Base-by-base conservation (phyloP, 768 basidiomycete species). In the Hortiboletus flavorubellus region DNA sequence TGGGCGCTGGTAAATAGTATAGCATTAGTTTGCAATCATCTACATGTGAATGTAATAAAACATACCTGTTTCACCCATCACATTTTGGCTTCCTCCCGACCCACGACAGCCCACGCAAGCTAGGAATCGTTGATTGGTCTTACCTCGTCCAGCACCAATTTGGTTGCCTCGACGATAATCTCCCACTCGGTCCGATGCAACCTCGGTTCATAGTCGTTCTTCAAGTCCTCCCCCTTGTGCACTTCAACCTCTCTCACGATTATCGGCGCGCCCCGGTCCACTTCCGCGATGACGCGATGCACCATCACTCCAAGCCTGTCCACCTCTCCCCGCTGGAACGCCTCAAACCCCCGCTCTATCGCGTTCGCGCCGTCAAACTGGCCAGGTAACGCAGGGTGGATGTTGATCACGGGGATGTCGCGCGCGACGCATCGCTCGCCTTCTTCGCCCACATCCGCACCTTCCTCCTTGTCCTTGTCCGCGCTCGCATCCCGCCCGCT, bases 361-460 rank as follows among this genome's bases (percentile, higher is more conserved):
- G 95, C 93, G 63, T 91, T 81, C n/a, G 91, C 85, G 6, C 97
- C 97, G 62, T 97, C 94, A 63, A 99, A 99, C n/a, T 88, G 85
- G 2, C 94, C 93, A 0, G 96, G 96, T 2, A 99, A 75, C 5
- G 97, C 97, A 8, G 97, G 97, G 64, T 98, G 97, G 5, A 99
- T 77, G 68, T 98, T 99, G 76, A 99, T 96, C 58, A 97, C 90
- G 0, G 92, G 87, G 3, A 96, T 81, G 35, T 58, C 66, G 18
- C 55, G 55, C n/a, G 51, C 53, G 26, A 59, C 54, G 15, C 68
- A 5, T 7, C 18, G 15, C 51, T 52, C 63, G 49, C 67, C 72
- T 49, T 73, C 75, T 8, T 71, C 76, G 2, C 69, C 69, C 34
- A 73, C 62, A 0, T 61, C 60, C 49, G 5, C 46, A 7, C 29